These are phyloP conservation scores for Puccinellia tenuiflora DNA, from an alignment of 176 grass and related monocot genomes.

Conservation along the genomic window DNA sequence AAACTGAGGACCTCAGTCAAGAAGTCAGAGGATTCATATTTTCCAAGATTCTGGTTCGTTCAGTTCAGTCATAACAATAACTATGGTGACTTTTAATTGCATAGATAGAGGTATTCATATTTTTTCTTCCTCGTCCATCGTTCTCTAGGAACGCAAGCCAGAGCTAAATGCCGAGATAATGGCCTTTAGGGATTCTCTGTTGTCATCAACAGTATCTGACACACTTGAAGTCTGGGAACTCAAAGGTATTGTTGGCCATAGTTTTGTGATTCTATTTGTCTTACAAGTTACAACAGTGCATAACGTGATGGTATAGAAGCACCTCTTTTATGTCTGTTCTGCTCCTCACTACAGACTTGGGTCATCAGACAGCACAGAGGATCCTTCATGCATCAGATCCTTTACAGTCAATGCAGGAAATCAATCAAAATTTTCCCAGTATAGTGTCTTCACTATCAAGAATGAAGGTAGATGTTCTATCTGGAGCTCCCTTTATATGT, in stretches of 20 bases:
- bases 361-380: conserved; percentile 92
- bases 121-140: conserved; percentile 22
- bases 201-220: conserved; percentile 88
- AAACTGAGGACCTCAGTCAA: conserved; percentile 90
- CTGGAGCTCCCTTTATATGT: conserved; percentile 11
- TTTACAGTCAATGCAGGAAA: conserved; percentile 98
- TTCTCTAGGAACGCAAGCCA: conserved; percentile 79
- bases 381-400: conserved; percentile 95
- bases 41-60: conserved; percentile 92
- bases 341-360: conserved; percentile 66
- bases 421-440: conserved; percentile 97
- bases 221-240: conserved; percentile 99
- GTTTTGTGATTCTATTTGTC: conserved; percentile 8
- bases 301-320: not conserved
- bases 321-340: conserved; percentile 22
- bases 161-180: conserved; percentile 76
- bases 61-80: conserved; percentile 25
- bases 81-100: not conserved
- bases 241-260: conserved; percentile 59
- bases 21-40: conserved; percentile 98
- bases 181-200: conserved; percentile 84
- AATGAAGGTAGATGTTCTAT: conserved; percentile 69
- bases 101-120: conserved; percentile 17
- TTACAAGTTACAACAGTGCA: not conserved
- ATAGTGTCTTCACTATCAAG: conserved; percentile 95